A percentile compares a stretch with the other conserved stretches of the same genome.
Evolutionary conservation across 1,284 basidiomycete species (phyloP).

Genomic region (Hymenochaete sp.): DNA sequence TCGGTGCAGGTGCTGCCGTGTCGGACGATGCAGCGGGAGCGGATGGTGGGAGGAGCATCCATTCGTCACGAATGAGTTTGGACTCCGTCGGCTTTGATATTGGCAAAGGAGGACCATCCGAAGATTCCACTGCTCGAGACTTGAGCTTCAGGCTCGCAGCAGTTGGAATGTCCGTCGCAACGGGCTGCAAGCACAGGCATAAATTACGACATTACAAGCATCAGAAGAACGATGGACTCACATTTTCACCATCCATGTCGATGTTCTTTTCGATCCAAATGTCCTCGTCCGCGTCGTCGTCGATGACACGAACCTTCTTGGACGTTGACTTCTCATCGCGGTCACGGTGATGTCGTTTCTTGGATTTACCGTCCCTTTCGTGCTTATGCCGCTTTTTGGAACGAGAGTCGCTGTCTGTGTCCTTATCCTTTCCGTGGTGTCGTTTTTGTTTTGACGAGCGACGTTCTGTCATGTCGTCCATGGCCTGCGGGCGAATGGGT

Average conservation of each 20-base stretch:
- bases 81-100: slow-evolving; percentile 37
- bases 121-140: slow-evolving; percentile 41
- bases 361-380: slow-evolving; percentile 27
- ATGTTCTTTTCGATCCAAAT: slow-evolving; percentile 88
- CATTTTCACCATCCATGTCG: slow-evolving; percentile 64
- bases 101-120: slow-evolving; percentile 39
- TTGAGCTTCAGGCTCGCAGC: slow-evolving; percentile 62
- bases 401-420: slow-evolving; percentile 30
- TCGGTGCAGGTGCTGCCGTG: slow-evolving; percentile 15
- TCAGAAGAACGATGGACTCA: slow-evolving; percentile 29
- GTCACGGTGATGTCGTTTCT: slow-evolving; percentile 32
- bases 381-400: slow-evolving; percentile 45
- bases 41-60: slow-evolving; percentile 70
- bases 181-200: slow-evolving; percentile 33
- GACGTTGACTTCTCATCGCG: too few relatives aligned
- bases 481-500: not conserved
- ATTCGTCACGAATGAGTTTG: slow-evolving; percentile 66
- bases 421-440: slow-evolving; percentile 28
- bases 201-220: slow-evolving; percentile 9
- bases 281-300: slow-evolving; percentile 60
- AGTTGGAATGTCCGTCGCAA: slow-evolving; percentile 72
- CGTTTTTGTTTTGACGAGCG: slow-evolving; percentile 29
- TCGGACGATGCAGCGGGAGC: slow-evolving; percentile 23
- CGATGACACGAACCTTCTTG: slow-evolving; percentile 42
- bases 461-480: slow-evolving; percentile 9